A percentile compares a stretch with the other conserved stretches of the same genome.
These are phyloP conservation scores for Nakazawaea laoshanensis DNA, from an alignment of 805 yeast genomes.

Conservation along the genomic window DNA sequence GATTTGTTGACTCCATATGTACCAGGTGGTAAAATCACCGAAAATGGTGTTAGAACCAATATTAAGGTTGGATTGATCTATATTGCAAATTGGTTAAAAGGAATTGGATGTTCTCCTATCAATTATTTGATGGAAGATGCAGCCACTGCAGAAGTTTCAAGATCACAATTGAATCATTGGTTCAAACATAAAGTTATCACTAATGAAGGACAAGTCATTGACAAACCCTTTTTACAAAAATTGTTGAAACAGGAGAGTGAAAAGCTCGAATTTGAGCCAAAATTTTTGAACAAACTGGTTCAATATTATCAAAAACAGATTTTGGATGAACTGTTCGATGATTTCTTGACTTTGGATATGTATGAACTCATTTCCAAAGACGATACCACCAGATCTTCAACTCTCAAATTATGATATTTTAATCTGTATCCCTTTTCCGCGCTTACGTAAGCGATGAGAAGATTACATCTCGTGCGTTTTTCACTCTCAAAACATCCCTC, in stretches of 20 bases:
- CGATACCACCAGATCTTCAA: conserved; percentile 5
- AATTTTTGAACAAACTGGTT: conserved; percentile 48
- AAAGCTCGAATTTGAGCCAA: conserved; percentile 33
- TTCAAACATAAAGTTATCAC: conserved; percentile 47
- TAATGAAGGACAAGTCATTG: conserved; percentile 44
- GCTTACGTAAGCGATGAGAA: no score
- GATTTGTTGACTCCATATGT: conserved; percentile 56
- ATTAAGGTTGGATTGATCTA: conserved; percentile 57
- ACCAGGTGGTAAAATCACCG: conserved; percentile 52
- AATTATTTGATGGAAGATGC: conserved; percentile 74
- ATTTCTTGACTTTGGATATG: conserved; percentile 58
- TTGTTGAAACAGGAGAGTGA: conserved; percentile 48
- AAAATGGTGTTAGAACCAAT: conserved; percentile 57
- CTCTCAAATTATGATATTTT: conserved; percentile 6
- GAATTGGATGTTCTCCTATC: conserved; percentile 67
- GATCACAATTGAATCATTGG: conserved; percentile 72
- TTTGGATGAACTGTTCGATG: conserved; percentile 51
- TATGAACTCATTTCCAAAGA: conserved; percentile 43
- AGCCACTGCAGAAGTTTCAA: conserved; percentile 72
- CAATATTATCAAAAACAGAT: conserved; percentile 56
- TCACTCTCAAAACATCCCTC: no score
- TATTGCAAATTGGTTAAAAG: conserved; percentile 70
- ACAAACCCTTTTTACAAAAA: conserved; percentile 39
- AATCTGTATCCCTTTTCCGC: neutral
- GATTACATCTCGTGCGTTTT: no score